Percentiles rank a stretch among this genome's conserved stretches.
Conservation (phyloP, 2,329 filamentous ascomycete species). For the Alternaria gaisen region DNA sequence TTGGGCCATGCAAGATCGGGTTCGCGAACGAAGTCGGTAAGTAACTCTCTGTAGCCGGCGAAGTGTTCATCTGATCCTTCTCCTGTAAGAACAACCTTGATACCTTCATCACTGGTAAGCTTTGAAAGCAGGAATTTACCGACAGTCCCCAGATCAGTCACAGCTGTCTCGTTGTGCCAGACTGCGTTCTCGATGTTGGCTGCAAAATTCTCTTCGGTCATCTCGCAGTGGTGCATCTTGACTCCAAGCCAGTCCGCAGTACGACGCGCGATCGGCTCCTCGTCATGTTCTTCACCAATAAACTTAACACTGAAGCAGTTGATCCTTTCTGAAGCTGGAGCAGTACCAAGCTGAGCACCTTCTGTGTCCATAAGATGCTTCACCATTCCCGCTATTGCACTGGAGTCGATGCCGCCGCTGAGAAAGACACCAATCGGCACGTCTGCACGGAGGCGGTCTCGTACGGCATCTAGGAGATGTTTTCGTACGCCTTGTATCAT, state of each 20-base stretch:
- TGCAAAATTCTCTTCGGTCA: constrained; percentile 55
- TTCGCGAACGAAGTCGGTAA: constrained; percentile 60
- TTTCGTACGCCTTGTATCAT: constrained; percentile 62
- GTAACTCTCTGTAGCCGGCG: constrained; percentile 60
- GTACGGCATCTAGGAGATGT: constrained; percentile 61
- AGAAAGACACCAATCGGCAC: constrained; percentile 67
- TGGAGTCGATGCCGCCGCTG: constrained; percentile 67
- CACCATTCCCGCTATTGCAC: constrained; percentile 65
- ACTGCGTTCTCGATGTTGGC: constrained; percentile 55
- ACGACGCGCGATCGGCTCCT: constrained; percentile 54
- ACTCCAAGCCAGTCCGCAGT: constrained; percentile 61
- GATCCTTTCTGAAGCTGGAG: constrained; percentile 37
- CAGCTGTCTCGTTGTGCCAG: constrained; percentile 57
- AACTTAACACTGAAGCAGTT: constrained; percentile 65
- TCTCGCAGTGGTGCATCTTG: constrained; percentile 51
- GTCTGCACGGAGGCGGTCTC: constrained; percentile 64
- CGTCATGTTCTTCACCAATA: constrained; percentile 56
- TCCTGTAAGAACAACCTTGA: constrained; percentile 64
- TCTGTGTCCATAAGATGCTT: constrained; percentile 56
- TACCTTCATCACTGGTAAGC: constrained; percentile 56
- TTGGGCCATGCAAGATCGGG: constrained; percentile 48
- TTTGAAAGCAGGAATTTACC: constrained; percentile 62
- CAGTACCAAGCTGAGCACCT: constrained; percentile 56
- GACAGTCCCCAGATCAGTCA: constrained; percentile 63
- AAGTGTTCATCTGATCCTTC: constrained; percentile 66